Percentiles rank a stretch among this genome's conserved stretches.
phyloP scores from a whole-genome alignment of 2,329 filamentous ascomycete genomes.

The Ceratocystiopsis sp. region DNA sequence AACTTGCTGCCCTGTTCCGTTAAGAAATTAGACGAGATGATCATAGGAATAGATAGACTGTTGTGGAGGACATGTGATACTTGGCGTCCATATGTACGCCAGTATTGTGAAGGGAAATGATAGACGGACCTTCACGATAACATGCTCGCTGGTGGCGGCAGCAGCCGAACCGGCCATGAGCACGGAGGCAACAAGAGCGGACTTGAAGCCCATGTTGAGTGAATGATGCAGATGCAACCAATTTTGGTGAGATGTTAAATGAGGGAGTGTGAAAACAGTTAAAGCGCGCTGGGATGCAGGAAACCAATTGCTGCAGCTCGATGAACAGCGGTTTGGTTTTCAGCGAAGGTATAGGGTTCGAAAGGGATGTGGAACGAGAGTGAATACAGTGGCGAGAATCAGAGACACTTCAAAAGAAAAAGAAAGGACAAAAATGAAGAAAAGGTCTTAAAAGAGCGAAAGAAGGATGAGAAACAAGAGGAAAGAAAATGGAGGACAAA shows the following conservation, averaged over 20 bases:
- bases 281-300: too few species aligned
- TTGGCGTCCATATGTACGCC: too few species aligned
- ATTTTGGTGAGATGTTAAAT: too few species aligned
- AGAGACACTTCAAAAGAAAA: neutral
- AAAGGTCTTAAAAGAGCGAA: neutral
- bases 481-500: neutral
- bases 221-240: too few species aligned
- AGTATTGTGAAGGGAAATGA: neutral
- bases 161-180: slow-evolving; percentile 22
- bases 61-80: too few species aligned
- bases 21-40: neutral
- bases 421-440: neutral
- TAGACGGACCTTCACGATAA: slow-evolving; percentile 48
- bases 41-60: too few species aligned
- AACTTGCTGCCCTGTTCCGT: slow-evolving; percentile 30
- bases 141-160: slow-evolving; percentile 30
- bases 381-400: neutral
- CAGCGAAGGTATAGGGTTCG: too few species aligned
- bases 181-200: slow-evolving; percentile 20
- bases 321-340: too few species aligned
- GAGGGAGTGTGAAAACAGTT: too few species aligned
- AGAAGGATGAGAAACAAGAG: neutral
- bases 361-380: neutral
- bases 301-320: too few species aligned
- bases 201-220: slow-evolving; percentile 11